A percentile compares a stretch with the other conserved stretches of the same genome.
phyloP scores from a whole-genome alignment of 306 rosid species.

The Prunus mira region DNA sequence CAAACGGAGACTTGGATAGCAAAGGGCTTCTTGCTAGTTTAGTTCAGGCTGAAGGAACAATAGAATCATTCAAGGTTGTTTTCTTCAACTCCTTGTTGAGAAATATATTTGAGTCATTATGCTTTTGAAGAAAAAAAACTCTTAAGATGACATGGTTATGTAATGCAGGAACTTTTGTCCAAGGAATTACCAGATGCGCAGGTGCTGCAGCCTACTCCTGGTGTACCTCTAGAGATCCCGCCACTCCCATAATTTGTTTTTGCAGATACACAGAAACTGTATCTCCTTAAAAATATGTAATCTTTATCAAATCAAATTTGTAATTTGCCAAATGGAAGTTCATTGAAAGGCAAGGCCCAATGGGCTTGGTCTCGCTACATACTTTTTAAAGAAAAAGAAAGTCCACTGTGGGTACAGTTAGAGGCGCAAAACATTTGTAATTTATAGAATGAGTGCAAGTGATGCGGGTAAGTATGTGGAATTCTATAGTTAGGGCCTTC shows the following conservation, averaged over 20 bases:
- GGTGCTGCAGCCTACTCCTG: constrained; percentile 66
- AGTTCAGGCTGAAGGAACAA: constrained; percentile 62
- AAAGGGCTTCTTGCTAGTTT: constrained; percentile 77
- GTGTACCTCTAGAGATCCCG: constrained; percentile 55
- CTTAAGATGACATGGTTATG: not conserved
- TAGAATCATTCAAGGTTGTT: constrained; percentile 81
- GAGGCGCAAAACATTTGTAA: too few species aligned
- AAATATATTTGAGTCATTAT: not conserved
- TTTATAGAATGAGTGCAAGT: too few species aligned
- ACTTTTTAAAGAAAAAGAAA: too few species aligned
- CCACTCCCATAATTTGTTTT: constrained; percentile 18
- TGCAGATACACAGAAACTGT: not conserved
- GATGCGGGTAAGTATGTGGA: too few species aligned
- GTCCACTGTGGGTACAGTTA: not conserved
- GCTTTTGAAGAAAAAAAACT: not conserved
- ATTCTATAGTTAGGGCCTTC: too few species aligned
- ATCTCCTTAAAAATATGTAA: not conserved
- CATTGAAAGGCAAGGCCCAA: not conserved
- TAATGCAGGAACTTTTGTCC: constrained; percentile 69
- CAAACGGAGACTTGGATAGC: constrained; percentile 84
- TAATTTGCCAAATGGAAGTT: not conserved
- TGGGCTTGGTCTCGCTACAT: not conserved
- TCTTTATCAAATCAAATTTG: not conserved
- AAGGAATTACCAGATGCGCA: constrained; percentile 63
- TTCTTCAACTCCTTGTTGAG: constrained; percentile 8